Evolutionary conservation across 2,329 filamentous ascomycete genomes (phyloP).

Genomic region (Gliomastix tumulicola): DNA sequence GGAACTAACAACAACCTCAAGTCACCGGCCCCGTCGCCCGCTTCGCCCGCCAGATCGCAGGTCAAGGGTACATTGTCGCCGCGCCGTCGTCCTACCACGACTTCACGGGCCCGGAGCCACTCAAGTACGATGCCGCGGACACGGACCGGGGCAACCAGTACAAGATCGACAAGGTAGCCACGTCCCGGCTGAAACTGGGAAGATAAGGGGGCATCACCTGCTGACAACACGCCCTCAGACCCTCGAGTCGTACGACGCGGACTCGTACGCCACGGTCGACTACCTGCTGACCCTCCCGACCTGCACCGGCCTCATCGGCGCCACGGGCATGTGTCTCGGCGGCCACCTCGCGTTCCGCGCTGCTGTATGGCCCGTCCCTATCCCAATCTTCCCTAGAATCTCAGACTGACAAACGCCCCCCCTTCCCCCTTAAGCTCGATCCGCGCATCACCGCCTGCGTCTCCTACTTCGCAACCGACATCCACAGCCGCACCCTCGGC

Average conservation of each 20-base stretch:
- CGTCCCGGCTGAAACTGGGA: too few relatives aligned
- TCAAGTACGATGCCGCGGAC: constrained; percentile 80
- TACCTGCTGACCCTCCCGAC: constrained; percentile 64
- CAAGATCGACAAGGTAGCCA: constrained; percentile 68
- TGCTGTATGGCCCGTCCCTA: constrained; percentile 29
- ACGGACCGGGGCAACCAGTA: constrained; percentile 83
- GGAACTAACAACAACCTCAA: too few relatives aligned
- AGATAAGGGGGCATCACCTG: too few relatives aligned
- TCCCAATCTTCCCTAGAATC: not conserved
- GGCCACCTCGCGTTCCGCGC: constrained; percentile 70
- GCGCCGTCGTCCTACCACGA: constrained; percentile 91
- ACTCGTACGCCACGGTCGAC: constrained; percentile 62
- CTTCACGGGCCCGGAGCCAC: constrained; percentile 76
- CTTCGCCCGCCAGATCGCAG: constrained; percentile 86
- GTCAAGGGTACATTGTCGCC: constrained; percentile 88
- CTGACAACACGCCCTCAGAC: constrained; percentile 41
- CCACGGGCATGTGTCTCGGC: constrained; percentile 88
- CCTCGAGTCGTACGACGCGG: constrained; percentile 78
- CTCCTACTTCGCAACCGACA: constrained; percentile 89
- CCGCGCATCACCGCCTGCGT: constrained; percentile 68
- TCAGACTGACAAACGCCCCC: not conserved
- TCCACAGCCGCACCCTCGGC: constrained; percentile 74
- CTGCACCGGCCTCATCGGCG: constrained; percentile 74
- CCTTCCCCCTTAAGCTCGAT: constrained; percentile 49
- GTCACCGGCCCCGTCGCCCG: constrained; percentile 86